phyloP scores from a whole-genome alignment of 2,329 filamentous ascomycete species.

The Lachnellula arida region DNA sequence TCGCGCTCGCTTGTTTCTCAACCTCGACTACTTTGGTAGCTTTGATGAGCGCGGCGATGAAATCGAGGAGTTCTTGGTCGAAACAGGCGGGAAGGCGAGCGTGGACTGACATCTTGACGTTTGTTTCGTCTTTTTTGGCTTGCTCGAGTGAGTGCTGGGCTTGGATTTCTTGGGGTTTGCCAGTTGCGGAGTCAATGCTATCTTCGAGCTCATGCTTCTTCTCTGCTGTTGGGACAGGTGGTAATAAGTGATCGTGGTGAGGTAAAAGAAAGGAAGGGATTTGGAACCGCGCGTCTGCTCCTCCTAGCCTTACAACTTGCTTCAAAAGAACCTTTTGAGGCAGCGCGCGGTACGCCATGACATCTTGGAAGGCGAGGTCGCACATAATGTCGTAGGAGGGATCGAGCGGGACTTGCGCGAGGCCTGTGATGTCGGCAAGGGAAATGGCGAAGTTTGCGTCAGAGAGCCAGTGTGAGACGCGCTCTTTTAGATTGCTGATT shows the following conservation, averaged over 20 bases:
- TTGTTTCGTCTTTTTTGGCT: constrained; percentile 42
- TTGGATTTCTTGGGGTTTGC: constrained; percentile 39
- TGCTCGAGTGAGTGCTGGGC: constrained; percentile 37
- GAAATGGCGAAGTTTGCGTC: constrained; percentile 50
- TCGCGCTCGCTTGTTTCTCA: constrained; percentile 37
- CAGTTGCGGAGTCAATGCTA: constrained; percentile 39
- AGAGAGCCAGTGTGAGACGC: constrained; percentile 45
- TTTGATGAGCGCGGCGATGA: constrained; percentile 50
- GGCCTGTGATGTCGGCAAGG: constrained; percentile 39
- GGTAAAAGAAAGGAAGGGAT: constrained; percentile 47
- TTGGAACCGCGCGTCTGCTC: constrained; percentile 44
- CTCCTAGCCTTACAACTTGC: constrained; percentile 46
- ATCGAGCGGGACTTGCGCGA: constrained; percentile 44
- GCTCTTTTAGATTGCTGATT: constrained; percentile 40
- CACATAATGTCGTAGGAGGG: constrained; percentile 44
- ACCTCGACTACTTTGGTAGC: constrained; percentile 52
- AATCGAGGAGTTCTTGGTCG: constrained; percentile 48
- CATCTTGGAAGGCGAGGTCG: constrained; percentile 41
- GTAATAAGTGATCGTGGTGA: constrained; percentile 50
- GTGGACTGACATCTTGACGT: constrained; percentile 44
- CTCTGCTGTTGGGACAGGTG: constrained; percentile 34
- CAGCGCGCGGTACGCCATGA: constrained; percentile 45
- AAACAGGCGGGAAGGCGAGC: constrained; percentile 45
- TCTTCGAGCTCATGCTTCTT: constrained; percentile 33
- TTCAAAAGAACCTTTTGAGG: constrained; percentile 39